phyloP scores from a whole-genome alignment of 495 filamentous ascomycete species.

The Daldinia decipiens region DNA sequence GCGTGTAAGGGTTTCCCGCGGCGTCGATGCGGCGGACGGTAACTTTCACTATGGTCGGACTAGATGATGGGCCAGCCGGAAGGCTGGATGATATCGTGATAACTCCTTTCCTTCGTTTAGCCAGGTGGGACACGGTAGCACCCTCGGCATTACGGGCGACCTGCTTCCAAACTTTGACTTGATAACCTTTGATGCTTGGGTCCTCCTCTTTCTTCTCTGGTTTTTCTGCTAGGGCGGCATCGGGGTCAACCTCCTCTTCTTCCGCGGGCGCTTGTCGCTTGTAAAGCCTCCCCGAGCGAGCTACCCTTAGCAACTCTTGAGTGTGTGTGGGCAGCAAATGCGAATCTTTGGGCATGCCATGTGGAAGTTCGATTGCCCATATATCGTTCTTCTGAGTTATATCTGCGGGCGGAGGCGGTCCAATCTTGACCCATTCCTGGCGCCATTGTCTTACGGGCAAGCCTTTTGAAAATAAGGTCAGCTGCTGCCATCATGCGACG shows the following conservation, averaged over 20 bases:
- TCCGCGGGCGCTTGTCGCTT: constrained; percentile 64
- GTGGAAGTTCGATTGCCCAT: constrained; percentile 68
- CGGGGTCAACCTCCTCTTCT: constrained; percentile 61
- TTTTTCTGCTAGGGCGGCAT: constrained; percentile 56
- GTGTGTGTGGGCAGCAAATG: constrained; percentile 80
- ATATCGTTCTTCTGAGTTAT: constrained; percentile 60
- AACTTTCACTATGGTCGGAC: constrained; percentile 71
- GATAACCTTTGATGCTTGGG: constrained; percentile 73
- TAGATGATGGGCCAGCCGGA: constrained; percentile 53
- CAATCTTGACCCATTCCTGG: constrained; percentile 74
- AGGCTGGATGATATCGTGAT: constrained; percentile 59
- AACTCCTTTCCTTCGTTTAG: constrained; percentile 83
- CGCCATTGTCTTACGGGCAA: constrained; percentile 94
- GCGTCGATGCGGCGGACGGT: constrained; percentile 81
- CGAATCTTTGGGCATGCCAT: constrained; percentile 86
- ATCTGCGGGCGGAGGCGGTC: constrained; percentile 69
- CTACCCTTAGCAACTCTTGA: constrained; percentile 84
- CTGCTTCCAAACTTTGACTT: constrained; percentile 79
- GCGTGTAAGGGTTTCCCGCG: constrained; percentile 79
- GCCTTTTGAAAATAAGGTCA: constrained; percentile 49
- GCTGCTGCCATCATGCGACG: not conserved
- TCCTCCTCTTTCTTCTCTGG: constrained; percentile 60
- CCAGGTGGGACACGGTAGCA: constrained; percentile 81
- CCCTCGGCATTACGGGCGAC: constrained; percentile 80
- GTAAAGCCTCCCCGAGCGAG: constrained; percentile 77